A percentile compares a stretch with the other conserved stretches of the same genome.
phyloP scores from a whole-genome alignment of 2,329 filamentous ascomycete genomes.

The Claviceps sp. region DNA sequence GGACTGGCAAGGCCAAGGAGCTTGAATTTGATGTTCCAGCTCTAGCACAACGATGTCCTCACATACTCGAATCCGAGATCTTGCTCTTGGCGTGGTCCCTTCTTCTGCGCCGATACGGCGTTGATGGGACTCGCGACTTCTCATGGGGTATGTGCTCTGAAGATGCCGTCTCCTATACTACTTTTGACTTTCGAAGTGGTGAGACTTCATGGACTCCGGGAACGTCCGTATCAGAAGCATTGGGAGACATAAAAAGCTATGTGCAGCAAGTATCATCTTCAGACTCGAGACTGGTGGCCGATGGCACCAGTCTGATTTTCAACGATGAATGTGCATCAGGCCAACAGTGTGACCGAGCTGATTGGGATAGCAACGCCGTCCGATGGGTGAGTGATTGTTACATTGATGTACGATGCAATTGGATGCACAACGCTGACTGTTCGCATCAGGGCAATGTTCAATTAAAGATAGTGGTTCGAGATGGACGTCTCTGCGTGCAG shows the following conservation, averaged over 20 bases:
- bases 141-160: background rate
- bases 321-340: background rate
- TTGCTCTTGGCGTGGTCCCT: constrained; percentile 2
- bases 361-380: background rate
- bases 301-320: background rate
- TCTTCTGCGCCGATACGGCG: background rate
- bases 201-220: background rate
- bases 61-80: background rate
- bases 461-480: background rate
- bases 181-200: background rate
- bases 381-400: background rate
- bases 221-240: background rate
- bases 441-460: background rate
- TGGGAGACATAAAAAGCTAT: background rate
- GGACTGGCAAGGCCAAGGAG: background rate
- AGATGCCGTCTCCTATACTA: background rate
- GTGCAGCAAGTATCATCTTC: background rate
- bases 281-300: background rate
- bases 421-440: background rate
- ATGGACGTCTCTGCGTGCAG: constrained; percentile 1
- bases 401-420: background rate
- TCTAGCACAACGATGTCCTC: background rate
- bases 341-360: background rate
- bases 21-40: background rate
- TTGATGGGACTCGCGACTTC: background rate